Conservation (phyloP, 2,329 filamentous ascomycete genomes). For the Colletotrichum liriopes region DNA sequence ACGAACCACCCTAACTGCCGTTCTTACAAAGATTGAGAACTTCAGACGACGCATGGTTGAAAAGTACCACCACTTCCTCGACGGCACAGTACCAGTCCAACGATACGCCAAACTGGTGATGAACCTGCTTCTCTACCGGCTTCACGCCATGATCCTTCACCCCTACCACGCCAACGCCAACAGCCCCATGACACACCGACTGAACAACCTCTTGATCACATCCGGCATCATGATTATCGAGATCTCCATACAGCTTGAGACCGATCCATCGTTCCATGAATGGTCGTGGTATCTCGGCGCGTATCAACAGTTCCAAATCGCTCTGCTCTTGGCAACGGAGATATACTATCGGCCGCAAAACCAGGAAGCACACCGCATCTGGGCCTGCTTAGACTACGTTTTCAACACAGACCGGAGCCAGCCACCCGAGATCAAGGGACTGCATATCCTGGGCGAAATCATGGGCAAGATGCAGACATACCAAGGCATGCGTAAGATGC, state of each 20-base stretch:
- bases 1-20: conserved; percentile 73
- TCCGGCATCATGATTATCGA: conserved; percentile 69
- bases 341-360: conserved; percentile 72
- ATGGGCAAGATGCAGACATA: conserved; percentile 73
- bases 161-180: conserved; percentile 71
- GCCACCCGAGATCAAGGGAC: conserved; percentile 70
- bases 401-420: conserved; percentile 73
- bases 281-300: conserved; percentile 83
- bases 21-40: conserved; percentile 78
- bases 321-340: conserved; percentile 78
- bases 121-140: conserved; percentile 73
- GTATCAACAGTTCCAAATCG: conserved; percentile 80
- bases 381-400: conserved; percentile 80
- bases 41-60: conserved; percentile 76
- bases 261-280: conserved; percentile 60
- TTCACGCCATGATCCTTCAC: conserved; percentile 79
- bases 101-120: conserved; percentile 76
- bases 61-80: conserved; percentile 76
- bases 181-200: conserved; percentile 70
- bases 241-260: conserved; percentile 63
- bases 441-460: conserved; percentile 74
- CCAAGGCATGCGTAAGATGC: conserved; percentile 70
- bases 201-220: conserved; percentile 76
- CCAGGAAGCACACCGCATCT: conserved; percentile 76
- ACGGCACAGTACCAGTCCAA: conserved; percentile 73